These are phyloP conservation scores for Penicillium lagena DNA, from an alignment of 495 filamentous ascomycete genomes.

Conservation along the genomic window DNA sequence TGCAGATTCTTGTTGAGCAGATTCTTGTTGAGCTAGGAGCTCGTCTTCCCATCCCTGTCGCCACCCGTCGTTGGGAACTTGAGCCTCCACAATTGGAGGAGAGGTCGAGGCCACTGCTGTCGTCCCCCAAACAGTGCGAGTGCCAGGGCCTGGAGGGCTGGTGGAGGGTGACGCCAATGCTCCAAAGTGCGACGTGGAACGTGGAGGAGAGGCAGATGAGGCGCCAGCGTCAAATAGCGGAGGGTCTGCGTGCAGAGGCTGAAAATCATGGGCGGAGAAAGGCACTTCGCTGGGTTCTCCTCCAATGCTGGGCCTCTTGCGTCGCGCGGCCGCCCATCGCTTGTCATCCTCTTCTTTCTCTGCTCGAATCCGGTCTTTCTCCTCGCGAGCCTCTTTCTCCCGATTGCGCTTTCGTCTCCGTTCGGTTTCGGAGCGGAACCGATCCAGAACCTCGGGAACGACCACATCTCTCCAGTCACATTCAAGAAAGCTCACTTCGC, in stretches of 20 bases:
- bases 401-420: slow-evolving; percentile 68
- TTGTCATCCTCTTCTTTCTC: slow-evolving; percentile 74
- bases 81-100: slow-evolving; percentile 34
- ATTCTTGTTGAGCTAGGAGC: slow-evolving; percentile 45
- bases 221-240: slow-evolving; percentile 34
- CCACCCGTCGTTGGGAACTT: slow-evolving; percentile 67
- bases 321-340: slow-evolving; percentile 48
- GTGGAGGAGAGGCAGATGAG: slow-evolving; percentile 55
- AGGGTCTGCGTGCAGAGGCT: slow-evolving; percentile 49
- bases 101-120: slow-evolving; percentile 50
- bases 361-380: slow-evolving; percentile 81
- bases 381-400: slow-evolving; percentile 85
- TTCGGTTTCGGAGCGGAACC: slow-evolving; percentile 72
- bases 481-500: slow-evolving; percentile 89
- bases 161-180: slow-evolving; percentile 68
- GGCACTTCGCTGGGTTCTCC: slow-evolving; percentile 27
- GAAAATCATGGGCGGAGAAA: slow-evolving; percentile 54
- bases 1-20: slow-evolving; percentile 38
- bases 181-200: slow-evolving; percentile 48
- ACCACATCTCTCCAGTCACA: slow-evolving; percentile 97
- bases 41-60: slow-evolving; percentile 69
- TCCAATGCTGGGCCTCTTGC: slow-evolving; percentile 34
- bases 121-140: slow-evolving; percentile 86
- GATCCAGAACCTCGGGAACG: slow-evolving; percentile 61
- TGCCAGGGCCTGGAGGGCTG: slow-evolving; percentile 60